These are phyloP conservation scores for Polysphondylium violaceum DNA, from an alignment of 78 protist species.

Conservation along the genomic window DNA sequence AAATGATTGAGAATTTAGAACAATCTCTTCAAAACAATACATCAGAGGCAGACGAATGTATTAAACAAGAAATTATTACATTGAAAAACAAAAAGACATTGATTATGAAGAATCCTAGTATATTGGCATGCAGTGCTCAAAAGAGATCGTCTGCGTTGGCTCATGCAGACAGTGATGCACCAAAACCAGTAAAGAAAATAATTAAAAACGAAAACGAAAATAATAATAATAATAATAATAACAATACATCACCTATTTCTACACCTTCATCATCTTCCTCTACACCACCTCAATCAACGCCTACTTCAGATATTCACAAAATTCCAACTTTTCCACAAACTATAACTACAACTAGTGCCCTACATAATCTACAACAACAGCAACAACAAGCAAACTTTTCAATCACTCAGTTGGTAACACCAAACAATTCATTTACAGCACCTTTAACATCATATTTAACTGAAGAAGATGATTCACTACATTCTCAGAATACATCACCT, in stretches of 20 bases:
- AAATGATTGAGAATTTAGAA: constrained; percentile 76
- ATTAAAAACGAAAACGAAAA: background rate
- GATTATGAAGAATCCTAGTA: constrained; percentile 77
- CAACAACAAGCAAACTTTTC: constrained; percentile 12
- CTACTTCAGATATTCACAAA: no score
- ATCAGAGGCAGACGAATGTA: constrained; percentile 75
- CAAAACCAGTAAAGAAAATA: background rate
- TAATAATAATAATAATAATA: constrained; percentile 9
- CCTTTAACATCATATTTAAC: constrained; percentile 34
- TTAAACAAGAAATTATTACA: constrained; percentile 65
- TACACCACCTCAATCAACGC: constrained; percentile 25
- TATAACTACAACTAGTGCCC: background rate
- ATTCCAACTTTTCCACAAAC: background rate
- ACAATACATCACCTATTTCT: constrained; percentile 28
- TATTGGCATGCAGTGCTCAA: constrained; percentile 56
- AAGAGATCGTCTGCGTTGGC: constrained; percentile 32
- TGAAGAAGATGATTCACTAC: background rate
- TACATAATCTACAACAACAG: no score
- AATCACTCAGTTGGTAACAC: constrained; percentile 24
- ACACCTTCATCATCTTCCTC: constrained; percentile 29
- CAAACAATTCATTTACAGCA: constrained; percentile 11
- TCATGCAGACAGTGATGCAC: background rate
- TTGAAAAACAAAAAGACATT: constrained; percentile 58
- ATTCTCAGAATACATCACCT: background rate
- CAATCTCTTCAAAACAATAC: constrained; percentile 50